Evolutionary conservation across 73 alveolate species (phyloP), one percentile per base, ranked within the genome.

Genomic region (Paramecium sonneborni): DNA sequence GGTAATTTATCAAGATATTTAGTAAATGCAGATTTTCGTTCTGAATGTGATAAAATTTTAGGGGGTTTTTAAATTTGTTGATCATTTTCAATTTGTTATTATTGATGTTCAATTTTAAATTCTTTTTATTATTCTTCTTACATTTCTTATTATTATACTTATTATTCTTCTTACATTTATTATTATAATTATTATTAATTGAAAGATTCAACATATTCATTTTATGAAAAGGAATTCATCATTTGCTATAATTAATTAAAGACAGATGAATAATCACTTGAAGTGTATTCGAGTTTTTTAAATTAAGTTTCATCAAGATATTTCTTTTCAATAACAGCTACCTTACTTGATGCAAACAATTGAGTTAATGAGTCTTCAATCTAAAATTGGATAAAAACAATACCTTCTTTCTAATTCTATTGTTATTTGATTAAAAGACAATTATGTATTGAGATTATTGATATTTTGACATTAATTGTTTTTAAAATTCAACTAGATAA

Each of bases 331-430:
- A 79, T 28, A 11, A 79, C 90, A 10, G 46, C 9, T 26, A 79
- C 21, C 55, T 41, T 79, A 79, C 76, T 43, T 34, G 39, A 18
- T 6, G n/a, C 28, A 41, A 79, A 79, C 2, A 79, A 23, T 26
- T 38, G 55, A 6, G 57, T 88, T 44, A 79, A 46, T 20, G 44
- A 43, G 39, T 79, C 90, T 44, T 79, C 90, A 23, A 79, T 79
- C 90, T 79, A n/a, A 12, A 37, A 72, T 0, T 35, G 5, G 1
- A 38, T 72, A 35, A 4, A 35, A 15, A 72, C 4, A 35, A 7
- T 72, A 72, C 86, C 86, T 72, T 79, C 44, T 20, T 79, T 41
- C 55, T 79, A 1, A 79, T 79, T 39, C 90, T 39, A 79, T 79
- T 79, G 26, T 79, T 79, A 46, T 79, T 79, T 20, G 72, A 44